Conservation (phyloP, 2,329 filamentous ascomycete genomes). For the Trichoderma citrinoviride region DNA sequence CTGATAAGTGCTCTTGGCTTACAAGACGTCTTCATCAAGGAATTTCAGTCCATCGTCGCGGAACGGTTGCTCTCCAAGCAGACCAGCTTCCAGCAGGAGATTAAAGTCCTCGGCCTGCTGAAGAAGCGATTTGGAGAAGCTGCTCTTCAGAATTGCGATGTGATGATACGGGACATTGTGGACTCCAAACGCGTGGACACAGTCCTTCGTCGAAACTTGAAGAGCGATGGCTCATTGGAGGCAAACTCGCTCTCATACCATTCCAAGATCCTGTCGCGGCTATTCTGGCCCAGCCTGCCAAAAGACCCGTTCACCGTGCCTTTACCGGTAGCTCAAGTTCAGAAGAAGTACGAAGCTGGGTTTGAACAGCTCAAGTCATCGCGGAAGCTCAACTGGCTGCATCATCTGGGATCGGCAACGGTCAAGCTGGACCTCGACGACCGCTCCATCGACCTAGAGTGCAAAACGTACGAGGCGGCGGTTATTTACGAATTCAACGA, state of each 20-base stretch:
- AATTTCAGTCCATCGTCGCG: conserved; percentile 85
- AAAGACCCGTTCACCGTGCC: conserved; percentile 68
- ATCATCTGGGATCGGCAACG: conserved; percentile 73
- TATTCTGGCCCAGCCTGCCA: conserved; percentile 87
- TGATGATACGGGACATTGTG: conserved; percentile 92
- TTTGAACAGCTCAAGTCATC: conserved; percentile 80
- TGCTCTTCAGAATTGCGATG: conserved; percentile 87
- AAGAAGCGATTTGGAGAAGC: conserved; percentile 86
- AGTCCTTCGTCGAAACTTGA: conserved; percentile 53
- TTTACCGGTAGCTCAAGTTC: conserved; percentile 54
- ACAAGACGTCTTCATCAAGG: conserved; percentile 89
- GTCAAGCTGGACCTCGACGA: conserved; percentile 83
- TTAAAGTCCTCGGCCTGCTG: conserved; percentile 78
- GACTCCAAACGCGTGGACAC: conserved; percentile 75
- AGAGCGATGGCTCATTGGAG: conserved; percentile 20
- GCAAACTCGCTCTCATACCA: conserved; percentile 51
- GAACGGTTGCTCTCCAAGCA: conserved; percentile 71
- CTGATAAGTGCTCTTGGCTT: conserved; percentile 84
- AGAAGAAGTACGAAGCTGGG: conserved; percentile 67
- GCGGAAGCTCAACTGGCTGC: conserved; percentile 85
- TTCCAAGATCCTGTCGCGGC: conserved; percentile 82
- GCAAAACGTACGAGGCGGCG: conserved; percentile 80
- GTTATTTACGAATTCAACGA: conserved; percentile 80
- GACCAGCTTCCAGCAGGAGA: conserved; percentile 71
- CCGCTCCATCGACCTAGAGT: conserved; percentile 67